These are phyloP conservation scores for Monosiga brevicollis DNA, from an alignment of 78 protist genomes.

Conservation along the genomic window DNA sequence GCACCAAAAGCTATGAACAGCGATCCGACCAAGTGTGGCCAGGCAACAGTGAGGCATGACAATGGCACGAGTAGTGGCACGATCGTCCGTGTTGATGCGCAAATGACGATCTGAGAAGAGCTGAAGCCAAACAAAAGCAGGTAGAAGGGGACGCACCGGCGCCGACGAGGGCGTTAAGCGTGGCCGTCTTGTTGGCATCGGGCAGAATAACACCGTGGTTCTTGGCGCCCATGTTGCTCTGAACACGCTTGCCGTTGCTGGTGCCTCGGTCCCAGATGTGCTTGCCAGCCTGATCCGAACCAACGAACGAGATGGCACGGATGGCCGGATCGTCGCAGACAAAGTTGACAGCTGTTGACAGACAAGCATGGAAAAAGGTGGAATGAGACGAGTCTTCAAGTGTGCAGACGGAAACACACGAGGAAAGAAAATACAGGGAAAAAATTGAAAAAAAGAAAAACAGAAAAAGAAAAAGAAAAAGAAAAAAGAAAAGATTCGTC, in stretches of 20 bases:
- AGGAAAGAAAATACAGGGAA: not conserved
- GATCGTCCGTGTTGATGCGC: not conserved
- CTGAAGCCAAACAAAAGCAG: too few relatives aligned
- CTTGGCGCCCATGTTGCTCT: constrained; percentile 94
- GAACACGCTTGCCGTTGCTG: constrained; percentile 88
- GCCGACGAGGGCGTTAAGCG: constrained; percentile 79
- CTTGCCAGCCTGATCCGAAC: constrained; percentile 64
- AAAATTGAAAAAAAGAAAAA: too few relatives aligned
- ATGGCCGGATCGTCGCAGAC: constrained; percentile 82
- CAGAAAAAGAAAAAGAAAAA: not conserved
- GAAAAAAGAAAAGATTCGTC: not conserved
- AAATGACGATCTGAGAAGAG: not conserved
- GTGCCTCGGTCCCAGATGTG: constrained; percentile 76
- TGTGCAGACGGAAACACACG: not conserved
- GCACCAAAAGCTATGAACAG: constrained; percentile 87
- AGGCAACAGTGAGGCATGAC: too few relatives aligned
- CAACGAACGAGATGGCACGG: constrained; percentile 94
- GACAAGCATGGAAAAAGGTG: too few relatives aligned
- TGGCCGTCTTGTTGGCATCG: constrained; percentile 79
- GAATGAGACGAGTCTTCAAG: not conserved
- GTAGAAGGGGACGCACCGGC: constrained; percentile 1
- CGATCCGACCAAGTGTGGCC: not conserved
- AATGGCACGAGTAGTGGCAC: too few relatives aligned
- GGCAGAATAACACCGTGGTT: constrained; percentile 93
- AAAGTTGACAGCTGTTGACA: constrained; percentile 68